Percentiles rank a stretch among this genome's conserved stretches.
Evolutionary conservation across 768 basidiomycete species (phyloP).

Genomic region (Mrakia gelida): DNA sequence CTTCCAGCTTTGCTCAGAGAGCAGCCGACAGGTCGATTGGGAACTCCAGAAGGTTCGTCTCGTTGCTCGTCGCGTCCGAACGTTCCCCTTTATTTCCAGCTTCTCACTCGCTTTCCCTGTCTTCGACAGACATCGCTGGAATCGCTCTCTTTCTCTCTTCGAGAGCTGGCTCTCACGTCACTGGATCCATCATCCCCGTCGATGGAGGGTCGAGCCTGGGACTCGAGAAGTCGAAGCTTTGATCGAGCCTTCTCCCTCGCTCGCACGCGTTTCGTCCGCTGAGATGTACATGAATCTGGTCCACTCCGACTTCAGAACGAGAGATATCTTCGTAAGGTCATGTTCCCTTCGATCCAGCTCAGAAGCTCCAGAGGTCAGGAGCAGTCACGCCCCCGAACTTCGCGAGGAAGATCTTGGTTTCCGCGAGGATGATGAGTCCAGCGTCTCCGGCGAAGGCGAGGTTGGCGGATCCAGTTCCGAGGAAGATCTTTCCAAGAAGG

Average conservation of each 20-base stretch:
- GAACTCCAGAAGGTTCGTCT: constrained; percentile 37
- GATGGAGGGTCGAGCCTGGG: constrained; percentile 56
- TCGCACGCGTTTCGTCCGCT: too few relatives aligned
- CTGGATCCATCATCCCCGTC: constrained; percentile 64
- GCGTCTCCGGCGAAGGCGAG: constrained; percentile 49
- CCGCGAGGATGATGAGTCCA: constrained; percentile 48
- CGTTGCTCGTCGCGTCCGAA: constrained; percentile 1
- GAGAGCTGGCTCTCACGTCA: constrained; percentile 69
- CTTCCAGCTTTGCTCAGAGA: constrained; percentile 52
- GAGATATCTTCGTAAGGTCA: too few relatives aligned
- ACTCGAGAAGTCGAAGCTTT: not conserved
- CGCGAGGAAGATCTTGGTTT: constrained; percentile 48
- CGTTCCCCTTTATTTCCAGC: too few relatives aligned
- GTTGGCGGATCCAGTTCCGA: constrained; percentile 46
- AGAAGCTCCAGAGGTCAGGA: not conserved
- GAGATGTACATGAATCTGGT: too few relatives aligned
- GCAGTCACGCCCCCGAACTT: constrained; percentile 41
- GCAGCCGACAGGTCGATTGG: constrained; percentile 52
- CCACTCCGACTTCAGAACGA: too few relatives aligned
- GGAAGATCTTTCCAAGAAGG: constrained; percentile 63
- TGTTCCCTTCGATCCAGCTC: too few relatives aligned
- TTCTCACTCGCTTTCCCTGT: not conserved
- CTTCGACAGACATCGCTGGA: constrained; percentile 59
- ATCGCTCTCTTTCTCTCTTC: constrained; percentile 65
- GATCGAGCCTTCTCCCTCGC: not conserved